Evolutionary conservation across 148 eudicot species (phyloP), one percentile per base, ranked within the genome.

Genomic region (Diospyros lotus): DNA sequence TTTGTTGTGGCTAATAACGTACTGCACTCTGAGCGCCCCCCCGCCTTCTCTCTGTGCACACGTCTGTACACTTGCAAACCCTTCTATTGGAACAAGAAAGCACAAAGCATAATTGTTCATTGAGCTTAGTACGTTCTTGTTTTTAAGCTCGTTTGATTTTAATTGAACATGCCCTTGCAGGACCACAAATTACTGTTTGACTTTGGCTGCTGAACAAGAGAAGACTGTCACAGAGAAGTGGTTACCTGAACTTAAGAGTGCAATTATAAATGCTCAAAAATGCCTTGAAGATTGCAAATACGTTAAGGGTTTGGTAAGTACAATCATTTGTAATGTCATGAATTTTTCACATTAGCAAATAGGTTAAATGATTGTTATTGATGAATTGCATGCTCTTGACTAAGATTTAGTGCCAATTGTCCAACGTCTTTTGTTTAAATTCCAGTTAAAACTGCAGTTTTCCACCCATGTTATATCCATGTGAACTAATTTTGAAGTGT

Each of bases 191-290:
- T 90, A 85, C 79, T 95, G 98, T 76, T 77, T 95, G 77, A 87
- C 83, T 73, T 75, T 95, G 84, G 99, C 99, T 68, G 82, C 89
- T 76, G 98, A 95, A 61, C 99, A 95, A 87, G 99, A 95, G 83
- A 87, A 89, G 86, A 91, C 83, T 58, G 86, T 93, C 53, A 71
- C 68, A 18, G 99, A 93, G 52, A 80, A 83, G 75, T 95, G 99
- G 99, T 76, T 93, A 75, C 94, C 96, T 79, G 97, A 93, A 80
- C 89, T 95, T 39, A 87, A 78, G 69, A 87, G 73, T 82, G 88
- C 89, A 63, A 80, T 86, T 76, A 63, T 82, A 40, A 86, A 84
- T 84, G 94, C 97, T 73, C 88, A 91, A 79, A 88, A 87, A 74
- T 89, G 94, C 82, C 84, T 88, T 51, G 93, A 93, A 75, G 89